Conservation (phyloP, 2,329 filamentous ascomycete genomes). For the Aspergillus sp. region DNA sequence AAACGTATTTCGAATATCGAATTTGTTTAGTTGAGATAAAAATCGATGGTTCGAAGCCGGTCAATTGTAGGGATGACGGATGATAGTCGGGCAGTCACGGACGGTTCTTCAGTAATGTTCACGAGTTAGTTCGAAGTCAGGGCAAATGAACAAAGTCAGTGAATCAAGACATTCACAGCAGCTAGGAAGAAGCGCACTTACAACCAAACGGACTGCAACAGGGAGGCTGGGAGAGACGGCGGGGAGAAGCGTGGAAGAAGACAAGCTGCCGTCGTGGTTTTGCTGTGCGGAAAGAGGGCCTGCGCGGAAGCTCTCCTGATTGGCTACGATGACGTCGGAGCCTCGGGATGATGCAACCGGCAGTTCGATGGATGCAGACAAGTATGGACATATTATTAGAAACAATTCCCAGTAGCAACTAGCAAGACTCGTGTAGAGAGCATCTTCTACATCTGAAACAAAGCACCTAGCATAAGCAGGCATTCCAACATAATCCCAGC, state of each 20-base stretch:
- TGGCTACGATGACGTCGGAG: conserved; percentile 13
- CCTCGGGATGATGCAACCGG: conserved; percentile 13
- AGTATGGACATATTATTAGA: too few relatives aligned
- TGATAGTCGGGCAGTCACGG: conserved; percentile 2
- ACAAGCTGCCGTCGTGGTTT: conserved; percentile 8
- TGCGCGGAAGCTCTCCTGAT: conserved; percentile 9
- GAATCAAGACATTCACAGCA: conserved; percentile 2
- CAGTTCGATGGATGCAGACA: too few relatives aligned
- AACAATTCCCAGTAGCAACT: too few relatives aligned
- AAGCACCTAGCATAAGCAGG: too few relatives aligned
- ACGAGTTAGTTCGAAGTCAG: not conserved
- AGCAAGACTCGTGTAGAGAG: too few relatives aligned
- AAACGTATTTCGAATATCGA: conserved; percentile 5
- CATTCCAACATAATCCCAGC: too few relatives aligned
- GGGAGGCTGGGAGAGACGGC: conserved; percentile 14
- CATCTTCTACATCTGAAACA: too few relatives aligned
- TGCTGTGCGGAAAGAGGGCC: conserved; percentile 8
- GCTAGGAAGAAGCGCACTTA: too few relatives aligned
- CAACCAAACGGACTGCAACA: not conserved
- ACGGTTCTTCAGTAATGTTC: not conserved
- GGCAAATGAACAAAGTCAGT: conserved; percentile 1
- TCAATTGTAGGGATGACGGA: conserved; percentile 4
- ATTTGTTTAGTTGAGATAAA: not conserved
- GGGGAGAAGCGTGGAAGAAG: conserved; percentile 1
- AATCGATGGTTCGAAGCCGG: conserved; percentile 3